Evolutionary conservation across 2,329 filamentous ascomycete genomes (phyloP), one percentile per base, ranked within the genome.

Genomic region (Fusarium fujikuroi): DNA sequence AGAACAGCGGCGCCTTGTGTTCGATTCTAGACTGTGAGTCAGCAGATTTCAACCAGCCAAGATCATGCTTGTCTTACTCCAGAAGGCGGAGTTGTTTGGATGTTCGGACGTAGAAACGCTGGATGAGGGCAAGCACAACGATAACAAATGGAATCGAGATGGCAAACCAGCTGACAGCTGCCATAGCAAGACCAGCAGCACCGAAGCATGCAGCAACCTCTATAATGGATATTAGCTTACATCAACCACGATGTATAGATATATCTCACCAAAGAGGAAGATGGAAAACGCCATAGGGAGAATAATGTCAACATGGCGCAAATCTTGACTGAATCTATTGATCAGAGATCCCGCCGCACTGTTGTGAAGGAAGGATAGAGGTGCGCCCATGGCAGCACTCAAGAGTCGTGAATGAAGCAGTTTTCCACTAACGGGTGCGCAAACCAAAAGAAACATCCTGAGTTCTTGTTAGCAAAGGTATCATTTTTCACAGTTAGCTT

Each of bases 91-190:
- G 77, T 63, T 89, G 87, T 8, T 87, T 86, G 0, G 87, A 89
- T 3, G 87, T 89, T 10, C 85, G 82, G n/a, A 89, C 81, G 67
- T 89, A 89, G 69, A 86, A 83, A 46, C 84, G 84, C 63, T 88
- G 87, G 15, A 88, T 81, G 12, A 84, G 61, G 60, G 85, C 85
- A 19, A 87, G 75, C 4, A 81, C 74, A 12, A 79, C 70, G 37
- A 86, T 73, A 4, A 86, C 80, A 25, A 85, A 77, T 0, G 86
- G 86, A 28, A 87, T 82, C 1, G 82, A 81, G n/a, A 83, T 81
- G 8, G 84, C 84, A 3, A 85, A 82, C 69, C 85, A 87, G 67
- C 80, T 80, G 0, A 85, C 83, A 12, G 84, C 82, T 7, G 83
- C 80, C 12, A 82, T 81, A 30, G 87, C 84, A 3, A 87, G 77